Evolutionary conservation across 345 rosid species (phyloP).

Genomic region (Barbarea vulgaris): DNA sequence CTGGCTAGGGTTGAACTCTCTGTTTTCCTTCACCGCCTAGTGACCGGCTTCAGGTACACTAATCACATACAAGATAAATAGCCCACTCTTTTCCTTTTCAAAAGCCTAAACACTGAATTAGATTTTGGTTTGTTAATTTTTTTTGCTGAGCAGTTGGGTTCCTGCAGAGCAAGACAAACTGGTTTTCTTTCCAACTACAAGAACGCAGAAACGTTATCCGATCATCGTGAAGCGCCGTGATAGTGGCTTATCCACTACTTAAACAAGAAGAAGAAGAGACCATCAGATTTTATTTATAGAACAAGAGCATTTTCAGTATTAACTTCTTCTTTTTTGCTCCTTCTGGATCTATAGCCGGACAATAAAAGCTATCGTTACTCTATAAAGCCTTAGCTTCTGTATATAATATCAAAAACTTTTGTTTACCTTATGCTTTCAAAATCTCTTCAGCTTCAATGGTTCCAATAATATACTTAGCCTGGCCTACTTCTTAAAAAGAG

Average conservation of each 20-base stretch:
- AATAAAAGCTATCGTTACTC: conserved; percentile 28
- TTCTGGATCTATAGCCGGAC: conserved; percentile 21
- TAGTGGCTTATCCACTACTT: conserved; percentile 25
- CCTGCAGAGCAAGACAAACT: conserved; percentile 87
- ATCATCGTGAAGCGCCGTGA: conserved; percentile 61
- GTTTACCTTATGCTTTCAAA: conserved; percentile 22
- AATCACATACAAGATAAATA: background rate
- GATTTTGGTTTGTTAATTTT: background rate
- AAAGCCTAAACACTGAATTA: conserved; percentile 2
- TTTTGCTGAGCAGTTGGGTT: conserved; percentile 61
- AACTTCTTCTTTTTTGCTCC: conserved; percentile 28
- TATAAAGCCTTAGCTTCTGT: conserved; percentile 27
- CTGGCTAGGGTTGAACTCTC: conserved; percentile 67
- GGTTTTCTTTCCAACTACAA: conserved; percentile 89
- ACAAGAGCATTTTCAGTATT: conserved; percentile 22
- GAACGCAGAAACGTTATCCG: conserved; percentile 90
- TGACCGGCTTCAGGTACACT: conserved; percentile 56
- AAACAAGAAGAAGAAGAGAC: conserved; percentile 1
- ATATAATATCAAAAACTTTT: conserved; percentile 23
- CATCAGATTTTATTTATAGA: conserved; percentile 22
- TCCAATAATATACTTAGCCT: background rate
- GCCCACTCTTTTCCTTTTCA: background rate
- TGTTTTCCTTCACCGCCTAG: conserved; percentile 62
- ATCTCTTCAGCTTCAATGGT: conserved; percentile 22
- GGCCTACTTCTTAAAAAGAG: too few species aligned